Percentiles rank a stretch among this genome's conserved stretches.
Evolutionary conservation across 139 green algal genomes (phyloP).

Genomic region (Closterium sp.): DNA sequence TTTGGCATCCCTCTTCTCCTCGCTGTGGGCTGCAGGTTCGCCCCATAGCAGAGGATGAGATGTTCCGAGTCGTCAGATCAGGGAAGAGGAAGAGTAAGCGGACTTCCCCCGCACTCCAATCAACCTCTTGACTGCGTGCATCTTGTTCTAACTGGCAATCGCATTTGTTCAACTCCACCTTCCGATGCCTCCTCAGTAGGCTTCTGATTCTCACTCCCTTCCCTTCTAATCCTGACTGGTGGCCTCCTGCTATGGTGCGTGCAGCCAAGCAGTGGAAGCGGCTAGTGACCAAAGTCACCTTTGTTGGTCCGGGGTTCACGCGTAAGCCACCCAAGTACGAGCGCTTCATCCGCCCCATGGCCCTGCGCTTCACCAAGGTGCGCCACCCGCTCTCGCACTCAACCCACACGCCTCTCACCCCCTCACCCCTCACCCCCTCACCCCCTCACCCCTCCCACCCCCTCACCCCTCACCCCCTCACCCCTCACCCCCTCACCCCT

Average conservation of each 20-base stretch:
- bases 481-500: not conserved
- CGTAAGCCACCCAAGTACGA: constrained; percentile 99
- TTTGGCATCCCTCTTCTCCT: not conserved
- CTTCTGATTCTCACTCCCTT: not conserved
- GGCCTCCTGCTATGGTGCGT: not conserved
- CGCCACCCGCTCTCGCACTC: not conserved
- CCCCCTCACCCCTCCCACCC: no score
- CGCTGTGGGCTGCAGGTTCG: constrained; percentile 68
- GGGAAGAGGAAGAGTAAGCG: constrained; percentile 58
- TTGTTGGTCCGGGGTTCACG: constrained; percentile 94
- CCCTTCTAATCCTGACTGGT: not conserved
- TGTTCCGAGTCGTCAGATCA: constrained; percentile 95
- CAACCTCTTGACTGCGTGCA: no score
- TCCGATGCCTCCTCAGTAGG: not conserved
- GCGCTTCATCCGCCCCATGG: constrained; percentile 95
- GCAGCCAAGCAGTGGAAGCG: constrained; percentile 96
- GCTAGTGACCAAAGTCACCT: constrained; percentile 99
- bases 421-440: no score
- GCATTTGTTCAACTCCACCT: not conserved
- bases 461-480: not conserved
- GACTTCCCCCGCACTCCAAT: not conserved
- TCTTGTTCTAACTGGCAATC: not conserved
- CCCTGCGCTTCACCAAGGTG: constrained; percentile 95
- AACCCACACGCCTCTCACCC: not conserved
- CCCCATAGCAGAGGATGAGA: constrained; percentile 96